Evolutionary conservation across 2,329 filamentous ascomycete genomes (phyloP).

Genomic region (Arthrobotrys megalospora): DNA sequence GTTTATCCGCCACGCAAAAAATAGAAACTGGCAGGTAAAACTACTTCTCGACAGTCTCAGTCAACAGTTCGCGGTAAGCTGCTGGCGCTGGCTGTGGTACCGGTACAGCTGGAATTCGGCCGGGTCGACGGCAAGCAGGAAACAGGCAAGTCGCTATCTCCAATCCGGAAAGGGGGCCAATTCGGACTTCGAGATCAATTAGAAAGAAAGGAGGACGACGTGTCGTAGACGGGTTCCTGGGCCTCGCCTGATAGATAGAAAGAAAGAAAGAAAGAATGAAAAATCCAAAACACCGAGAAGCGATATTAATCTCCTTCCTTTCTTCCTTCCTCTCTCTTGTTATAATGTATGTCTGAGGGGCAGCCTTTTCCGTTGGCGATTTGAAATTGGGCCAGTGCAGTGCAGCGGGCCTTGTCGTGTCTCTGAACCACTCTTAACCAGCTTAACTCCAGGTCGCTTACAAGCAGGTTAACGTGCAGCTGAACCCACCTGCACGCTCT

Average conservation of each 20-base stretch:
- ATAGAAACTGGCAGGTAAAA: conserved; percentile 48
- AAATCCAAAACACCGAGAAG: conserved; percentile 3
- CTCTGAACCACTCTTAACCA: conserved; percentile 26
- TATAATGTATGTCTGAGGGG: conserved; percentile 19
- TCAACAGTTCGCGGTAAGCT: conserved; percentile 21
- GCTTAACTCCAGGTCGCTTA: conserved; percentile 34
- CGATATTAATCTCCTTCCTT: background rate
- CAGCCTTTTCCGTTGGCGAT: conserved; percentile 9
- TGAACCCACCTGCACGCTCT: conserved; percentile 15
- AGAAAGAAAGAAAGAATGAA: background rate
- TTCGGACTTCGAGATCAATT: background rate
- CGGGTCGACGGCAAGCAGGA: conserved; percentile 29
- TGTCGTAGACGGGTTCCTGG: conserved; percentile 23
- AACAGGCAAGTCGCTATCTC: conserved; percentile 1
- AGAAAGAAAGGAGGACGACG: background rate
- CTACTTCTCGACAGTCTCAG: conserved; percentile 23
- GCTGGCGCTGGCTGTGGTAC: conserved; percentile 20
- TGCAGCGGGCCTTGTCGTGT: conserved; percentile 22
- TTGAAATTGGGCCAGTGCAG: conserved; percentile 31
- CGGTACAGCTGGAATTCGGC: background rate
- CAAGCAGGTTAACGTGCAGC: conserved; percentile 17
- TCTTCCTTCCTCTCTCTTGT: background rate
- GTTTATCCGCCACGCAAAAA: conserved; percentile 60
- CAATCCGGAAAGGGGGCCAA: conserved; percentile 24
- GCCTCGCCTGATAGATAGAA: background rate